phyloP scores from a whole-genome alignment of 2,329 filamentous ascomycete species.

The Microdochium bolleyi region DNA sequence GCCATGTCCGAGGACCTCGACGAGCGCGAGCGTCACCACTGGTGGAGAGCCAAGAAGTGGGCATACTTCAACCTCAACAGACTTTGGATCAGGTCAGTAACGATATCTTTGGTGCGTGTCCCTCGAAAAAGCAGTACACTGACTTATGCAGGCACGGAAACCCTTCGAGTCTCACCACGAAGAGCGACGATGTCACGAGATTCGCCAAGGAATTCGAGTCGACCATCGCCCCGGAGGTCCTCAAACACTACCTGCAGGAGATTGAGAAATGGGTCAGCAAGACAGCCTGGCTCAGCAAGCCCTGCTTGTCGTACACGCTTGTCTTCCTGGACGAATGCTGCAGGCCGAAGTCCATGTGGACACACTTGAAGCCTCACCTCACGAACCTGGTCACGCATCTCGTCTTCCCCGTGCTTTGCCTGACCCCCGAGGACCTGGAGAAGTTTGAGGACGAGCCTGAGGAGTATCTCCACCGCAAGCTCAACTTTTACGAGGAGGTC shows the following conservation, averaged over 20 bases:
- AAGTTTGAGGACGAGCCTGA: constrained; percentile 91
- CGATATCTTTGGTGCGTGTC: neutral
- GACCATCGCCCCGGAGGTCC: constrained; percentile 89
- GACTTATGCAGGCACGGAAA: constrained; percentile 69
- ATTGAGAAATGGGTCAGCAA: constrained; percentile 98
- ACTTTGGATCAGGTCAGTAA: constrained; percentile 73
- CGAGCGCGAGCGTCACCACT: constrained; percentile 88
- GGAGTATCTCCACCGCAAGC: constrained; percentile 92
- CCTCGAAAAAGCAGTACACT: constrained; percentile 2
- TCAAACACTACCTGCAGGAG: constrained; percentile 89
- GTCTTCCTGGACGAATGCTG: constrained; percentile 96
- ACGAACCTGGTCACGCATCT: constrained; percentile 90
- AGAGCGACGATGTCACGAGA: constrained; percentile 66
- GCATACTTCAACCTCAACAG: constrained; percentile 96
- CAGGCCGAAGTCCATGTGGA: constrained; percentile 96
- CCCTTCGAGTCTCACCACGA: constrained; percentile 66
- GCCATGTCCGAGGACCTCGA: constrained; percentile 72
- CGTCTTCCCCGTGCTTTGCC: constrained; percentile 89
- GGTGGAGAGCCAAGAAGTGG: constrained; percentile 99
- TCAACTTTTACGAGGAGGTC: constrained; percentile 97
- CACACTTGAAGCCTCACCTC: constrained; percentile 84
- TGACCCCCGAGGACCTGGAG: constrained; percentile 85
- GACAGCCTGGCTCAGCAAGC: constrained; percentile 88
- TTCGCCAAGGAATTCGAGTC: constrained; percentile 88
- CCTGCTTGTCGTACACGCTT: constrained; percentile 86